phyloP scores from a whole-genome alignment of 345 rosid species.

The Punica granatum region DNA sequence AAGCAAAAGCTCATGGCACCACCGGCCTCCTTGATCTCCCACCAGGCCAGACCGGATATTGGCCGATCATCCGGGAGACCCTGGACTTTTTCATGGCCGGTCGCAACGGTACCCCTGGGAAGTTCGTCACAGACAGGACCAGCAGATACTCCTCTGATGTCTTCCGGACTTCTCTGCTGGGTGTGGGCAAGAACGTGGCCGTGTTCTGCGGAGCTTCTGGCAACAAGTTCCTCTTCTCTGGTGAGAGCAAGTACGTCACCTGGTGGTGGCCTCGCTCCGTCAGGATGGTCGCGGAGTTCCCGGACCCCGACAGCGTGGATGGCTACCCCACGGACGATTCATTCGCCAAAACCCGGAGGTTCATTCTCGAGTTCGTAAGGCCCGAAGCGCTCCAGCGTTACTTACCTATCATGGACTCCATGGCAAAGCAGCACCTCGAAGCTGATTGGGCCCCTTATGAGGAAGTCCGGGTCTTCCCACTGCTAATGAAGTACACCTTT shows the following conservation, averaged over 20 bases:
- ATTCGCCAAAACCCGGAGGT: not conserved
- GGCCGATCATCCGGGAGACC: conserved; percentile 14
- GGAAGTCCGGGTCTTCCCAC: conserved; percentile 6
- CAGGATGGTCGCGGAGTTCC: not conserved
- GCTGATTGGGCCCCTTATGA: too few species aligned
- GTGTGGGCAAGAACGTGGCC: too few species aligned
- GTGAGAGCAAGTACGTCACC: not conserved
- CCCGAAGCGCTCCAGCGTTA: too few species aligned
- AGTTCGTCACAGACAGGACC: not conserved
- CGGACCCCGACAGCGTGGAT: too few species aligned
- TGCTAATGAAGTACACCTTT: conserved; percentile 7
- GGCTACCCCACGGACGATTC: not conserved
- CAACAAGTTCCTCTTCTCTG: too few species aligned
- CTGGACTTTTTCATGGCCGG: not conserved
- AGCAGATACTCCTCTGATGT: not conserved
- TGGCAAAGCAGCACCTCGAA: too few species aligned
- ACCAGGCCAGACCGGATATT: not conserved
- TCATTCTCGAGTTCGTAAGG: not conserved
- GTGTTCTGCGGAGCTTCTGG: too few species aligned
- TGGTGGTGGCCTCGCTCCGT: conserved; percentile 9
- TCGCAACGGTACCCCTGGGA: not conserved
- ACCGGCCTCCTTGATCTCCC: conserved; percentile 9
- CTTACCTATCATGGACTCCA: too few species aligned
- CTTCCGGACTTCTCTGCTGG: too few species aligned
- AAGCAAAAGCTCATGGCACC: too few species aligned